Percentiles rank a stretch among this genome's conserved stretches.
These are phyloP conservation scores for Brassica incana DNA, from an alignment of 345 rosid species.

Conservation along the genomic window DNA sequence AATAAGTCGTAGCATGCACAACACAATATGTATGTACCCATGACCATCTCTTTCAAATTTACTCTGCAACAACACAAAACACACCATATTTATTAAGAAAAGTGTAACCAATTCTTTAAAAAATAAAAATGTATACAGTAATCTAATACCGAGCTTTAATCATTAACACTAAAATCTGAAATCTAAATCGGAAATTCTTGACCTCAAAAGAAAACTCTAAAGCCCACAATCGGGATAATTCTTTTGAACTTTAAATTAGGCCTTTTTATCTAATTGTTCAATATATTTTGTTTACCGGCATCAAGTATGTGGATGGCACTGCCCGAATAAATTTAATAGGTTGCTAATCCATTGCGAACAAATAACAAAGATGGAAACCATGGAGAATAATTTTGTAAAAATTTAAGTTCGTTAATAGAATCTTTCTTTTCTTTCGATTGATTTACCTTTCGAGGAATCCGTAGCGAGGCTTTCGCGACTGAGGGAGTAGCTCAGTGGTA, in stretches of 20 bases:
- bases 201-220: neutral
- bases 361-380: neutral
- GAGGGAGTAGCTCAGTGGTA: constrained; percentile 34
- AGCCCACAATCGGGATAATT: neutral
- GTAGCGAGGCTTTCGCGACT: constrained; percentile 17
- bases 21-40: constrained; percentile 24
- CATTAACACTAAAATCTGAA: neutral
- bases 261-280: neutral
- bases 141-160: neutral
- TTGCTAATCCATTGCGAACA: neutral
- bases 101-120: neutral
- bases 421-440: neutral
- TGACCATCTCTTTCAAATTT: constrained; percentile 23
- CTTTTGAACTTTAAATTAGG: neutral
- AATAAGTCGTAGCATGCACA: constrained; percentile 25
- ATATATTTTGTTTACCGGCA: neutral
- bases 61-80: constrained; percentile 18
- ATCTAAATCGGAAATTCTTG: neutral
- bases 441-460: constrained; percentile 57
- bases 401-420: neutral
- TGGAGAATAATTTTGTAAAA: neutral
- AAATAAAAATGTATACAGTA: neutral
- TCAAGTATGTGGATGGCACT: neutral
- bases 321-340: neutral
- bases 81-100: neutral